A percentile compares a stretch with the other conserved stretches of the same genome.
These are phyloP conservation scores for Stenogyne calaminthoides DNA, from an alignment of 305 asterid genomes.

Conservation along the genomic window DNA sequence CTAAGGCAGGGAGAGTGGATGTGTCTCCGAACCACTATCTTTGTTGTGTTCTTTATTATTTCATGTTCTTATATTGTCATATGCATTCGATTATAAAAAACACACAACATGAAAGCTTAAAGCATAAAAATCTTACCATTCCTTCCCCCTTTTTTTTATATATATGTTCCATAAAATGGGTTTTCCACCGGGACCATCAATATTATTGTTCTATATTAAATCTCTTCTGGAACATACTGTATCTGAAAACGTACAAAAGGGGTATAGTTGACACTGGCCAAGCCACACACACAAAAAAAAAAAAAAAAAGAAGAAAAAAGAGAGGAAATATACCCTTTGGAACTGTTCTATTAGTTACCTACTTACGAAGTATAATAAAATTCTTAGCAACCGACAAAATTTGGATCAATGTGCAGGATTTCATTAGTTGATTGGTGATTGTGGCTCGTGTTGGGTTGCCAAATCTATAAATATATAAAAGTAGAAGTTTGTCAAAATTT, in stretches of 20 bases:
- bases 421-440: conserved; percentile 87
- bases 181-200: no score
- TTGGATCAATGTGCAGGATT: conserved; percentile 58
- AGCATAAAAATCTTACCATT: no score
- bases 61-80: no score
- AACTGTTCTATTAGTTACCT: conserved; percentile 17
- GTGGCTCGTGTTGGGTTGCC: conserved; percentile 96
- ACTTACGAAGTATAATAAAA: background rate
- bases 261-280: background rate
- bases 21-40: no score
- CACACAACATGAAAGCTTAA: no score
- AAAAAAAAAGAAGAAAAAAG: background rate
- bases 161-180: no score
- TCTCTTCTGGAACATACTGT: conserved; percentile 7
- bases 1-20: no score
- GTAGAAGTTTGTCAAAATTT: no score
- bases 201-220: background rate
- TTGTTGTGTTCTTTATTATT: no score
- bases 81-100: no score
- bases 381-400: conserved; percentile 24
- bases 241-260: background rate
- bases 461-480: background rate
- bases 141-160: no score
- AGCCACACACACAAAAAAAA: background rate
- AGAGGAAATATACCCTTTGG: conserved; percentile 4